Evolutionary conservation across 106 monocot genomes (phyloP).

Genomic region (Acorus calamus): DNA sequence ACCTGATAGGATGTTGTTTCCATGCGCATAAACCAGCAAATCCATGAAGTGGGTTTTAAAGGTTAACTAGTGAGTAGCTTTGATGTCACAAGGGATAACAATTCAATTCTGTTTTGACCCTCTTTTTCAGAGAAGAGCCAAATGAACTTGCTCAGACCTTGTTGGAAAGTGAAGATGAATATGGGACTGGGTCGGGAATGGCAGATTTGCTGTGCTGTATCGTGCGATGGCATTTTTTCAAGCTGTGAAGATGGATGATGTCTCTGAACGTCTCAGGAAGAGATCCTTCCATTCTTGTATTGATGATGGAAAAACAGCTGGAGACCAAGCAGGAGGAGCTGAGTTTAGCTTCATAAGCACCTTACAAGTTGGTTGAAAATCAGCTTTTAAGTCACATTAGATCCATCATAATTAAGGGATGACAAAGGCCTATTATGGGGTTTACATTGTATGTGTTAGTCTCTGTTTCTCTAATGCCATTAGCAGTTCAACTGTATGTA

Average conservation of each 20-base stretch:
- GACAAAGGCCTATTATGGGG: no score
- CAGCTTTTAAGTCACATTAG: no score
- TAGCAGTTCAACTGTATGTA: no score
- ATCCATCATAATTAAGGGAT: no score
- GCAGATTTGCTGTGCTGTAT: constrained; percentile 63
- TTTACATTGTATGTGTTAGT: no score
- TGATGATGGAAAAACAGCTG: constrained; percentile 55
- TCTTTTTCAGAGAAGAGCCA: constrained; percentile 62
- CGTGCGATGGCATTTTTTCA: constrained; percentile 85
- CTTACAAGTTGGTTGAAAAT: no score
- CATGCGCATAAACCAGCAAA: no score
- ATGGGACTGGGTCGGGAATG: constrained; percentile 63
- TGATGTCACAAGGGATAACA: no score
- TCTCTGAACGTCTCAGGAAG: constrained; percentile 55
- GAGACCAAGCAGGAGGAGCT: not conserved
- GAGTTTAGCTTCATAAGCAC: not conserved
- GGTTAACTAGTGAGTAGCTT: no score
- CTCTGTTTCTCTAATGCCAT: no score
- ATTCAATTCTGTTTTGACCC: not conserved
- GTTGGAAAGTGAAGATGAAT: constrained; percentile 48
- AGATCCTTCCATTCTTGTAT: constrained; percentile 76
- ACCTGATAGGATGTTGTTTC: no score
- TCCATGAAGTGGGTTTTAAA: no score
- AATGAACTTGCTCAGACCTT: constrained; percentile 71
- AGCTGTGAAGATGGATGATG: constrained; percentile 65